Evolutionary conservation across 805 yeast species (phyloP).

Genomic region (Zygosaccharomyces lentus): DNA sequence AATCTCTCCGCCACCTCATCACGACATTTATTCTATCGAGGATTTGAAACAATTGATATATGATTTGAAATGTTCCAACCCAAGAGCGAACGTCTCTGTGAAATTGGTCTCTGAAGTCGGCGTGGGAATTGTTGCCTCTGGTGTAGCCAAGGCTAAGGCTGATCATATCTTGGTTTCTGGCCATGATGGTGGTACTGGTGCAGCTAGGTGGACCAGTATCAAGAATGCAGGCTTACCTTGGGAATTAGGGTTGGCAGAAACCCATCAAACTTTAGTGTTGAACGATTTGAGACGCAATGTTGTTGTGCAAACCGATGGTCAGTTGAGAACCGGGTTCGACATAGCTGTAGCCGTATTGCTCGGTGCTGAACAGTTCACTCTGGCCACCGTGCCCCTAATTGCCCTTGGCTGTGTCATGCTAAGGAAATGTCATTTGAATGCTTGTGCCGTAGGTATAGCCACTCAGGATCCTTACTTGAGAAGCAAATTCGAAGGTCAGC

Average conservation of each 20-base stretch:
- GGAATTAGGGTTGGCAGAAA: slow-evolving; percentile 97
- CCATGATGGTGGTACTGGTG: slow-evolving; percentile 99
- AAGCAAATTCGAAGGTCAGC: slow-evolving; percentile 90
- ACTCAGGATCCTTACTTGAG: slow-evolving; percentile 95
- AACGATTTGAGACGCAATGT: slow-evolving; percentile 96
- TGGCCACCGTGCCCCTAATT: slow-evolving; percentile 94
- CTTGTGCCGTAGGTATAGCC: slow-evolving; percentile 98
- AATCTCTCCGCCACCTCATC: slow-evolving; percentile 98
- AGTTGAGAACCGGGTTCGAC: slow-evolving; percentile 93
- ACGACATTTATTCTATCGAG: slow-evolving; percentile 96
- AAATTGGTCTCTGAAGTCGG: slow-evolving; percentile 97
- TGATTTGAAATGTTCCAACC: slow-evolving; percentile 94
- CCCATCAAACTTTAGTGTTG: slow-evolving; percentile 93
- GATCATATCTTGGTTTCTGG: slow-evolving; percentile 95
- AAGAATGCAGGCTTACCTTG: slow-evolving; percentile 97
- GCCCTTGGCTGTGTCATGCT: slow-evolving; percentile 97
- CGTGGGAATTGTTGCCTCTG: slow-evolving; percentile 98
- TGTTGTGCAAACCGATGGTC: slow-evolving; percentile 97
- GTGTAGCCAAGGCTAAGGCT: slow-evolving; percentile 98
- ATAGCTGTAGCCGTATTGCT: slow-evolving; percentile 91
- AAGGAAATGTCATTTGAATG: slow-evolving; percentile 88
- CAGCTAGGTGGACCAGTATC: slow-evolving; percentile 95
- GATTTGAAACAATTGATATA: slow-evolving; percentile 95
- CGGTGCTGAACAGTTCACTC: slow-evolving; percentile 98
- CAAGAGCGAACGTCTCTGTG: slow-evolving; percentile 94